Evolutionary conservation across 2,329 filamentous ascomycete genomes (phyloP), one percentile per base, ranked within the genome.

Genomic region (Lanzia echinophila): DNA sequence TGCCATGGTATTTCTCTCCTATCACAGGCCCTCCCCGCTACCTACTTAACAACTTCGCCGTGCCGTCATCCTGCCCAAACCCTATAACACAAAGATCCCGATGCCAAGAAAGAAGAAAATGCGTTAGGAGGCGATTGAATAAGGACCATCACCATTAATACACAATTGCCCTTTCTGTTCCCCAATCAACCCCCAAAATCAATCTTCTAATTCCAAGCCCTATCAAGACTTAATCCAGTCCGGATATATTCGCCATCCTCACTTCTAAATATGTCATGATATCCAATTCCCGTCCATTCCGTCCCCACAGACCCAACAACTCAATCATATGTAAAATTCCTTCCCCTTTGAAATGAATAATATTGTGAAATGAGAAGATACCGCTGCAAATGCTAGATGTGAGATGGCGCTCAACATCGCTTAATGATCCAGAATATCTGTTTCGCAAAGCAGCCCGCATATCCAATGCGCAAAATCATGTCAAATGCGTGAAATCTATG

Each of bases 241-340:
- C 43, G 49, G 49, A 51, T 51, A 51, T 45, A 45, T 51, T 51
- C 49, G 49, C 31, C 49, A 51, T 45, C 39, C 48, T 42, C 20
- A 44, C 49, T 51, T 51, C 49, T 28, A 28, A 28, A 28, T 45
- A 51, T 45, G 41, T 44, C 49, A 51, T 45, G 31, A 51, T 45
- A 45, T 51, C 49, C 34, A 36, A 6, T 13, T 36, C 32, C 44
- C 41, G 4, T 36, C 15, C 34, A 36, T 36, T 36, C 34, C 34
- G 15, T 36, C 34, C 34, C 34, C 34, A 36, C 34, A 36, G 12
- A n/a, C 34, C 34, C 34, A 12, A 36, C 34, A 36, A 36, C 15
- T 28, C 24, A 28, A 28, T 36, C 34, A 36, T 36, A 36, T 36
- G 34, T 36, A 36, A 36, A 36, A 36, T 13, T 36, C 12, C 12